A percentile compares a stretch with the other conserved stretches of the same genome.
phyloP scores from a whole-genome alignment of 164 flowering plant species.

The Hamamelis virginiana region DNA sequence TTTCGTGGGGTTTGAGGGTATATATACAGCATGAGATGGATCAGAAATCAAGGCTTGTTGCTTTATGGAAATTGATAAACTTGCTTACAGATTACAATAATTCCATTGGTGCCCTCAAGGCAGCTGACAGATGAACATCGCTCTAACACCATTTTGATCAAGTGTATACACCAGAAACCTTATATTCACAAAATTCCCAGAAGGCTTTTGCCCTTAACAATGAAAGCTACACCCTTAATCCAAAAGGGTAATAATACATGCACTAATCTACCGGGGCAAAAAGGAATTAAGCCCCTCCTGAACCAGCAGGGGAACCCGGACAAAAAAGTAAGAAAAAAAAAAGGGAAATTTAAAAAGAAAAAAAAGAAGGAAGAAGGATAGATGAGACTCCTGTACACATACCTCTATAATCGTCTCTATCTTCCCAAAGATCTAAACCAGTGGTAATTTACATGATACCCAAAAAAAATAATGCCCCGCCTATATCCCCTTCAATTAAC shows the following conservation, averaged over 20 bases:
- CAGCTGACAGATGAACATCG: conserved; percentile 11
- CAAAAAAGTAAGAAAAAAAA: conserved; percentile 1
- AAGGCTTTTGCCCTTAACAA: conserved; percentile 38
- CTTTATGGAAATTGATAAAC: conserved; percentile 5
- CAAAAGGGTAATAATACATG: conserved; percentile 39
- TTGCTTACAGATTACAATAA: conserved; percentile 15
- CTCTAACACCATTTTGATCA: conserved; percentile 11
- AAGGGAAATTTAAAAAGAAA: background rate
- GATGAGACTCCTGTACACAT: conserved; percentile 54
- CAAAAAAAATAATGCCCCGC: conserved; percentile 21
- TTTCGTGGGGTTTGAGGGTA: no score
- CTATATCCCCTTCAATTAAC: conserved; percentile 14
- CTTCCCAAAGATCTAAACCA: conserved; percentile 30
- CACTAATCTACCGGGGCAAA: conserved; percentile 36
- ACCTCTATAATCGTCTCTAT: conserved; percentile 44
- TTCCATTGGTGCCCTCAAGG: conserved; percentile 2
- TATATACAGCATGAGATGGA: no score
- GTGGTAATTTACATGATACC: conserved; percentile 41
- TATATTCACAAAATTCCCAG: conserved; percentile 44
- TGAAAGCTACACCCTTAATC: conserved; percentile 31
- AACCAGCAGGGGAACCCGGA: conserved; percentile 9
- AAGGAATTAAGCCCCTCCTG: conserved; percentile 25
- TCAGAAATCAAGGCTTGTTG: background rate
- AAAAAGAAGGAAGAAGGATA: conserved; percentile 18
- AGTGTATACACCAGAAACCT: conserved; percentile 21